phyloP scores from a whole-genome alignment of 768 basidiomycete genomes.

The Nidularia pulvinata region DNA sequence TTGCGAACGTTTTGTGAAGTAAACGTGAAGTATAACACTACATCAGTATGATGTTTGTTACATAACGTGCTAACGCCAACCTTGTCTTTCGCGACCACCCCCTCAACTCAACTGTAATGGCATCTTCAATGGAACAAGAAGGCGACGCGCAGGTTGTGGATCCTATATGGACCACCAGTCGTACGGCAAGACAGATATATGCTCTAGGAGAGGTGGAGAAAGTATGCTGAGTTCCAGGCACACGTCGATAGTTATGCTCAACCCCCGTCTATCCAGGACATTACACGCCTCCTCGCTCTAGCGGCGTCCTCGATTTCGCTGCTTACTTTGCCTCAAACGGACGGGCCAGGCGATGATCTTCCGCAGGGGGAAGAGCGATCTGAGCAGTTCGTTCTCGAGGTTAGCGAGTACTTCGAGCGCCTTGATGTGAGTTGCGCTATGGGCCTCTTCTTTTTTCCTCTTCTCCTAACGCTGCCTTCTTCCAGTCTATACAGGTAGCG shows the following conservation, averaged over 20 bases:
- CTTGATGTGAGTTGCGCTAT: slow-evolving; percentile 56
- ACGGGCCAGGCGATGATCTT: slow-evolving; percentile 61
- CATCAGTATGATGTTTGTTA: too few species aligned
- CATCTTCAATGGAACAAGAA: slow-evolving; percentile 23
- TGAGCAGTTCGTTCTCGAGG: slow-evolving; percentile 84
- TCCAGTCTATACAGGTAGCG: slow-evolving; percentile 71
- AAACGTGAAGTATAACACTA: too few species aligned
- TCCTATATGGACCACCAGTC: slow-evolving; percentile 80
- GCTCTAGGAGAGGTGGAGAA: slow-evolving; percentile 82
- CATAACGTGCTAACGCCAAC: too few species aligned
- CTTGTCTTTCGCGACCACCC: not conserved
- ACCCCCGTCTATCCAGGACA: slow-evolving; percentile 49
- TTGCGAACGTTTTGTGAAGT: too few species aligned
- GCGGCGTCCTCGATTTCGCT: slow-evolving; percentile 81
- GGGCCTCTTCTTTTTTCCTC: slow-evolving; percentile 2
- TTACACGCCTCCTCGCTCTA: slow-evolving; percentile 70
- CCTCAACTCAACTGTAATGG: not conserved
- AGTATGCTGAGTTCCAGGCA: slow-evolving; percentile 21
- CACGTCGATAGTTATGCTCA: not conserved
- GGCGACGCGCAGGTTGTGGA: slow-evolving; percentile 52
- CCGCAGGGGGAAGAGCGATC: slow-evolving; percentile 84
- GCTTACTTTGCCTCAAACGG: slow-evolving; percentile 83
- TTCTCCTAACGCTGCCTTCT: slow-evolving; percentile 1
- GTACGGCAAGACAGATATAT: slow-evolving; percentile 81
- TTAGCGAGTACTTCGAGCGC: slow-evolving; percentile 84